Conservation (phyloP, 2,329 filamentous ascomycete genomes). For the Calonectria multiphialidica region DNA sequence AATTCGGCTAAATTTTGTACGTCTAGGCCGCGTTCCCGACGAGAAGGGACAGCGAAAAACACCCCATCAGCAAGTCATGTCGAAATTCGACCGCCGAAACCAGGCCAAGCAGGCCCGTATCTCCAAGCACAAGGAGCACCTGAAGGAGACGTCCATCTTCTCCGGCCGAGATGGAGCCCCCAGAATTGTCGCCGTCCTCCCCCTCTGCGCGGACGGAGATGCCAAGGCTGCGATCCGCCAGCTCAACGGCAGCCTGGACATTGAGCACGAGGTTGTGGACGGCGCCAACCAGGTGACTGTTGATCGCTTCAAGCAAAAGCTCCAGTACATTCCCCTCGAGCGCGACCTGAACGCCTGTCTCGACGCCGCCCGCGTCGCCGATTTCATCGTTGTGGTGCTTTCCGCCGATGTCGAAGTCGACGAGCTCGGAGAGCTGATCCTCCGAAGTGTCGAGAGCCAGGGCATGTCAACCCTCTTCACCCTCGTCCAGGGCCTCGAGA, state of each 20-base stretch:
- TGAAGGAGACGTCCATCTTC: constrained; percentile 85
- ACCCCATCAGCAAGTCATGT: constrained; percentile 96
- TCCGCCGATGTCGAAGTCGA: constrained; percentile 89
- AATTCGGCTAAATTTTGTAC: constrained; percentile 9
- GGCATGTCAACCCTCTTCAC: constrained; percentile 94
- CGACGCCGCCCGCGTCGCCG: constrained; percentile 88
- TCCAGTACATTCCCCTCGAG: constrained; percentile 84
- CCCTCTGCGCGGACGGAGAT: constrained; percentile 81
- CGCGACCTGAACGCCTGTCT: constrained; percentile 82
- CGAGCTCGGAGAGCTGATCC: constrained; percentile 83
- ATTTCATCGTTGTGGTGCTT: constrained; percentile 90
- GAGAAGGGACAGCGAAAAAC: constrained; percentile 85
- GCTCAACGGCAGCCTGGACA: constrained; percentile 84
- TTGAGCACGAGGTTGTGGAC: constrained; percentile 73
- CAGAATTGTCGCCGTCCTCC: constrained; percentile 88
- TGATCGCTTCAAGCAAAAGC: constrained; percentile 93
- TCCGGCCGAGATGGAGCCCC: constrained; percentile 88
- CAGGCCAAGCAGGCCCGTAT: constrained; percentile 92
- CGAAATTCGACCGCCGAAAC: constrained; percentile 94
- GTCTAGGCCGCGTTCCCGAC: constrained; percentile 79
- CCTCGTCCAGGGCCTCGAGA: constrained; percentile 83
- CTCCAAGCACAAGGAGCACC: constrained; percentile 85
- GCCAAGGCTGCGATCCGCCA: constrained; percentile 74
- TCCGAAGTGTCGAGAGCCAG: constrained; percentile 91
- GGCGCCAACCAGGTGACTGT: constrained; percentile 76